A percentile compares a stretch with the other conserved stretches of the same genome.
phyloP scores from a whole-genome alignment of 2,329 filamentous ascomycete genomes.

The Zalaria obscura region DNA sequence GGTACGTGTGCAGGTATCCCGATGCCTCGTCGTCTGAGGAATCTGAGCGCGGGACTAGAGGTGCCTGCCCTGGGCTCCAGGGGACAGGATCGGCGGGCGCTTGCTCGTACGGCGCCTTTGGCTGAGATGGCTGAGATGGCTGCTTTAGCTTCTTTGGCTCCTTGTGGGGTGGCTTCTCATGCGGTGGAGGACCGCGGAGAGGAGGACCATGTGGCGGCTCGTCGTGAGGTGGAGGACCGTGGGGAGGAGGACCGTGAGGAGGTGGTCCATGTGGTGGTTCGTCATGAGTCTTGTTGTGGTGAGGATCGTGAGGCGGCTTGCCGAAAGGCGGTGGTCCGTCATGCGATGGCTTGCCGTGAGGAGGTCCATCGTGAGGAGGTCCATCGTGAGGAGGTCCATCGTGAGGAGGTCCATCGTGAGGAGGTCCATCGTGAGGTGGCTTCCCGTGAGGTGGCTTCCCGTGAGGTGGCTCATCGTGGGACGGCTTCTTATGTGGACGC shows the following conservation, averaged over 20 bases:
- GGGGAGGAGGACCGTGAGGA: neutral
- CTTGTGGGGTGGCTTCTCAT: neutral
- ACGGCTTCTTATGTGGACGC: neutral
- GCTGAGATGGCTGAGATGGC: no score
- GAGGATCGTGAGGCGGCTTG: neutral
- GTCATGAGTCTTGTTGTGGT: neutral
- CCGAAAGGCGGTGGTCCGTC: neutral
- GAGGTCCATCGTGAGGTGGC: neutral
- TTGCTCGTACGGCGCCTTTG: no score
- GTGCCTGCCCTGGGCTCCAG: no score
- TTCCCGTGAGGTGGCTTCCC: neutral
- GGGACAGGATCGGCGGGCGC: no score
- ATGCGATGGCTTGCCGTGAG: neutral
- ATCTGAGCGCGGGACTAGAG: no score
- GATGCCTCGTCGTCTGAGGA: neutral
- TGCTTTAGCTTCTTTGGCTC: no score
- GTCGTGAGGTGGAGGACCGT: no score
- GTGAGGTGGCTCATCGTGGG: neutral
- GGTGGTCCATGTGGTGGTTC: neutral
- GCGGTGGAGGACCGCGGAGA: neutral
- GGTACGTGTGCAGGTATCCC: constrained; percentile 56
- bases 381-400: neutral
- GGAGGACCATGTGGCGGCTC: neutral
- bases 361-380: neutral
- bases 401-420: neutral